These are phyloP conservation scores for Pseudomassariella vexata DNA, from an alignment of 2,329 filamentous ascomycete genomes.

Conservation along the genomic window DNA sequence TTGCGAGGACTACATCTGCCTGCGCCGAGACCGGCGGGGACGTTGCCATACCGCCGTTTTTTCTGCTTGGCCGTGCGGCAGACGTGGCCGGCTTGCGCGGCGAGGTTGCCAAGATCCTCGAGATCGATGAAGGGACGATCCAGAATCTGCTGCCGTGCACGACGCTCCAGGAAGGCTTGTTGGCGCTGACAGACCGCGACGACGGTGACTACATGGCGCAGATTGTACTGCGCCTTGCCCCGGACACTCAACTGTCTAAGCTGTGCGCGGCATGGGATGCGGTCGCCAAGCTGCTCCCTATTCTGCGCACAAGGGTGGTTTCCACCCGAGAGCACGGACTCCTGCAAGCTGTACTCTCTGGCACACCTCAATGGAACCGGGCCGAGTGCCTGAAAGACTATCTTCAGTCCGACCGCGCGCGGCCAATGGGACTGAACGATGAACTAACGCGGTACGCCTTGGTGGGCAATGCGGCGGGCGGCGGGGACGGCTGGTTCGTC, in stretches of 20 bases:
- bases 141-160: conserved; percentile 5
- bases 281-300: conserved; percentile 1
- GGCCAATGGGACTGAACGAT: no score
- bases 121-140: no score
- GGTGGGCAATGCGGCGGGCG: conserved; percentile 3
- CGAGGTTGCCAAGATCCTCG: no score
- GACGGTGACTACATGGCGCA: conserved; percentile 3
- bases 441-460: conserved; percentile 3
- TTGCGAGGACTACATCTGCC: no score
- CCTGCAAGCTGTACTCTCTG: conserved; percentile 1
- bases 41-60: no score
- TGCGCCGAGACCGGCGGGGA: no score
- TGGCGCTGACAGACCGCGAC: background rate
- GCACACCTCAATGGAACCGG: no score
- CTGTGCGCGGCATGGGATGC: conserved; percentile 4
- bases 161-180: conserved; percentile 4
- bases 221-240: conserved; percentile 3
- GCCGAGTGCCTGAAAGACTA: background rate
- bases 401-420: conserved; percentile 2
- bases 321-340: conserved; percentile 1
- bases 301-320: conserved; percentile 3
- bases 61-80: no score
- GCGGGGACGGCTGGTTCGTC: background rate
- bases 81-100: no score
- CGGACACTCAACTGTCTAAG: conserved; percentile 3